phyloP scores from a whole-genome alignment of 73 alveolate genomes.

The Breviolum minutum region DNA sequence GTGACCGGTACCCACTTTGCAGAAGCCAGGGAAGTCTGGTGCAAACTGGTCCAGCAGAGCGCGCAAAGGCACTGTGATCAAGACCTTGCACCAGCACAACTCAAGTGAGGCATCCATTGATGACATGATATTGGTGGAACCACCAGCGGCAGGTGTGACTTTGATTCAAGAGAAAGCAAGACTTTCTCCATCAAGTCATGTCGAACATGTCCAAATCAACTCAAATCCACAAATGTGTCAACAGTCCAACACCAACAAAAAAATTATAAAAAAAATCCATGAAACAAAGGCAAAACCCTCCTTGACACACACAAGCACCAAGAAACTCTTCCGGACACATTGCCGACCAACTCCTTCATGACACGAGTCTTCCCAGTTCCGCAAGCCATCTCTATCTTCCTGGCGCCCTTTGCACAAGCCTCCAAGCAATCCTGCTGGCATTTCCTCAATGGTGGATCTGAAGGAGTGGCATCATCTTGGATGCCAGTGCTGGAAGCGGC shows the following conservation, averaged over 20 bases:
- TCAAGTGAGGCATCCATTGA: too few species aligned
- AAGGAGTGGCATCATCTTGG: neutral
- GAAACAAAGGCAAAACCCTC: too few species aligned
- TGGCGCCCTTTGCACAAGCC: constrained; percentile 84
- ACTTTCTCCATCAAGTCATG: too few species aligned
- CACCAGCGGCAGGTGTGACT: too few species aligned
- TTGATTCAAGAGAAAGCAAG: too few species aligned
- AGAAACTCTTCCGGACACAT: constrained; percentile 4
- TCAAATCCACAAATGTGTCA: neutral
- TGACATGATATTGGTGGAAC: too few species aligned
- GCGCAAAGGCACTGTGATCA: constrained; percentile 61
- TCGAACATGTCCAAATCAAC: neutral
- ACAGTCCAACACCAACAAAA: neutral
- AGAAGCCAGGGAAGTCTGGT: constrained; percentile 35
- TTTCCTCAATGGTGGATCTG: constrained; percentile 8
- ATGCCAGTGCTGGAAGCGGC: neutral
- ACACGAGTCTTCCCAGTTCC: constrained; percentile 82
- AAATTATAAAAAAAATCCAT: too few species aligned
- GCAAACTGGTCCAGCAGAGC: constrained; percentile 84
- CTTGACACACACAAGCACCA: neutral
- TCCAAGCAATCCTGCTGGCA: constrained; percentile 52
- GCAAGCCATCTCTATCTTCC: constrained; percentile 86
- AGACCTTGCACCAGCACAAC: constrained; percentile 6
- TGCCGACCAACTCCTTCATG: constrained; percentile 35
- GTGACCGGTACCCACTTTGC: constrained; percentile 67